Evolutionary conservation across 345 rosid species (phyloP).

Genomic region (Garcia nutans): DNA sequence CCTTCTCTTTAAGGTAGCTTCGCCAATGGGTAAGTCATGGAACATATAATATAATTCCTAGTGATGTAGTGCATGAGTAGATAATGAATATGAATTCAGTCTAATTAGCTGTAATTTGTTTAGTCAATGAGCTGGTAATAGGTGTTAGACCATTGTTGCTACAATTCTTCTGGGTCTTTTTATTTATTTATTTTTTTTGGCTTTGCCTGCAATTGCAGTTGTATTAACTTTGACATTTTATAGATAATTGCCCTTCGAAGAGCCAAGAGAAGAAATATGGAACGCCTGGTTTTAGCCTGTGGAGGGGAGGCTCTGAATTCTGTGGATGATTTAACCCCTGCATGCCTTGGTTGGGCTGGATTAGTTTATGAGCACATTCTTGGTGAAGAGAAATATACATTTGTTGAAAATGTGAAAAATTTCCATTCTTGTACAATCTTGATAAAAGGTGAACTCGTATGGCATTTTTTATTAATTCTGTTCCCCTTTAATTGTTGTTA

Average conservation of each 20-base stretch:
- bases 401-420: constrained; percentile 92
- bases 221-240: constrained; percentile 16
- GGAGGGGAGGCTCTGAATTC: constrained; percentile 98
- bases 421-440: constrained; percentile 89
- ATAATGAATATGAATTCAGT: neutral
- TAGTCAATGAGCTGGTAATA: neutral
- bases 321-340: constrained; percentile 82
- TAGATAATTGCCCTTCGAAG: constrained; percentile 95
- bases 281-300: constrained; percentile 88
- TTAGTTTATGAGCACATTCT: constrained; percentile 89
- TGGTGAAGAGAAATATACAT: constrained; percentile 95
- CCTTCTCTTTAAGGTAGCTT: no score
- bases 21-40: constrained; percentile 74
- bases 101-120: neutral
- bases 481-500: neutral
- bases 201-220: neutral
- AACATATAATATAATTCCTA: neutral
- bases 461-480: neutral
- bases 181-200: no score
- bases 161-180: constrained; percentile 4
- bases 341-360: constrained; percentile 98
- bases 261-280: constrained; percentile 99
- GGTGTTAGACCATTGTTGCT: neutral
- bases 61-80: neutral
- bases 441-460: constrained; percentile 60